Base-by-base conservation (phyloP, 257 asterid species). In the Gentiana straminea region DNA sequence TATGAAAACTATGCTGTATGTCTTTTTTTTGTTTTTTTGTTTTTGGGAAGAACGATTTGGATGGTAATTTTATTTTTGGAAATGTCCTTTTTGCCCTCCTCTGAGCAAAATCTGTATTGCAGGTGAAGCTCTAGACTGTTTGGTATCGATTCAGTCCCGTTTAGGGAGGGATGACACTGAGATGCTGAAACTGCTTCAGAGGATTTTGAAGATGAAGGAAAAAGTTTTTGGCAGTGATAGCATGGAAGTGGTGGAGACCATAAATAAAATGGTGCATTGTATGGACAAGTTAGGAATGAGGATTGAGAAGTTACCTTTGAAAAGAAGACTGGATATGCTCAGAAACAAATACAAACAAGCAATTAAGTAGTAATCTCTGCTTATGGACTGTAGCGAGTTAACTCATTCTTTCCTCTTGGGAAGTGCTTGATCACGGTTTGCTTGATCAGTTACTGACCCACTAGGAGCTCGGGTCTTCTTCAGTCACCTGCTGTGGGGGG, bases 81-180 rank as follows among this genome's bases (percentile, higher is more conserved):
- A 4, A 58, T 52, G 45, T 57, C 38, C 39, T 59, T 60, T 57
- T 72, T 41, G 55, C 33, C 34, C 70, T 38, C 35, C 5, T 61
- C 46, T 63, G 52, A 41, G 36, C 41, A 5, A 13, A 49, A 46
- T 52, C 55, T 54, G 12, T 58, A 46, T 53, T 46, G 71, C 86
- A 91, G 96, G 95, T 38, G 98, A 87, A 82, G 94, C 96, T 63
- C 94, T 87, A 49, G 98, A 91, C 71, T 91, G 98, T 70, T 69
- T 91, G 78, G 94, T 84, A 65, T 83, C 92, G 57, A 79, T 87
- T 71, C 86, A 74, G 60, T 75, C 75, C 37, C 79, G 81, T 65
- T 63, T 79, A 36, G 88, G 73, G 64, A 85, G 78, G 72, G 86
- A 84, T 49, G 81, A 76, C 48, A 4, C 59, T 59, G 81, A 75